A percentile compares a stretch with the other conserved stretches of the same genome.
These are phyloP conservation scores for Adenanthera pavonina DNA, from an alignment of 306 rosid species.

Conservation along the genomic window DNA sequence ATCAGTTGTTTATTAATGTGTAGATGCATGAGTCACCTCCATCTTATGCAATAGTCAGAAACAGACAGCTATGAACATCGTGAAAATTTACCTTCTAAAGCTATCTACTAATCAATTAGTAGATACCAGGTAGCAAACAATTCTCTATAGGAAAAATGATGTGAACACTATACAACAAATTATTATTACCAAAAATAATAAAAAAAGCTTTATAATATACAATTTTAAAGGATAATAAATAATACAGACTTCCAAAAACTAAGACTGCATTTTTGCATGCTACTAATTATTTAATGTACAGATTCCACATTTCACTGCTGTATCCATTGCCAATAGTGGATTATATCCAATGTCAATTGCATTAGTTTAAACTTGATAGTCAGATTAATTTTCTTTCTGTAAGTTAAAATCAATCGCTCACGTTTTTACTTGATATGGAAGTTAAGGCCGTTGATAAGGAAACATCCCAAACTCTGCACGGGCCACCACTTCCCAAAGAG, in stretches of 20 bases:
- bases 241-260: background rate
- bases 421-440: conserved; percentile 71
- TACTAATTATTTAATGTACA: conserved; percentile 22
- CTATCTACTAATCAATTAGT: conserved; percentile 22
- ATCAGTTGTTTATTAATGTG: background rate
- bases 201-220: conserved; percentile 8
- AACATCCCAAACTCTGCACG: conserved; percentile 89
- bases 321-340: background rate
- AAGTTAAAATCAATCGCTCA: conserved; percentile 52
- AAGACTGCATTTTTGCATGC: background rate
- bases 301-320: background rate
- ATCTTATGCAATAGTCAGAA: conserved; percentile 16
- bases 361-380: conserved; percentile 22
- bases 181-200: conserved; percentile 2
- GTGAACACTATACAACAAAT: conserved; percentile 12
- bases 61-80: background rate
- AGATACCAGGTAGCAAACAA: background rate
- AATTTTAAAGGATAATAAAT: conserved; percentile 4
- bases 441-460: conserved; percentile 60
- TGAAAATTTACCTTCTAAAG: background rate
- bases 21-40: background rate
- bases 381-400: background rate
- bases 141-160: conserved; percentile 1
- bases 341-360: conserved; percentile 29
- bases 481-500: conserved; percentile 85